A percentile compares a stretch with the other conserved stretches of the same genome.
Evolutionary conservation across 306 rosid genomes (phyloP).

Genomic region (Prinsepia uniflora): DNA sequence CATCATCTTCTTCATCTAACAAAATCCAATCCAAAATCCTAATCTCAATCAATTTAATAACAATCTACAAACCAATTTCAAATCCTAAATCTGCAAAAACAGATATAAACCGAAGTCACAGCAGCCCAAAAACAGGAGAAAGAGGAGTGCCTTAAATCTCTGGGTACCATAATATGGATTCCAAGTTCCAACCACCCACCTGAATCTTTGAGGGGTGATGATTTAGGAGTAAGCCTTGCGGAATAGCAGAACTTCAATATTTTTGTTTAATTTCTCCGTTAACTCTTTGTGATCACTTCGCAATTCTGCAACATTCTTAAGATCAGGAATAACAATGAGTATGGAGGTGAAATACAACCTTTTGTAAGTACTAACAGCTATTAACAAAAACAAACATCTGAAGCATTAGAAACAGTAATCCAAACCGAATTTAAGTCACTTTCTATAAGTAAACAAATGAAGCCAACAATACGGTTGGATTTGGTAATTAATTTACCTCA

Average conservation of each 20-base stretch:
- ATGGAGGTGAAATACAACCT: conserved; percentile 1
- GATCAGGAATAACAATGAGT: conserved; percentile 2
- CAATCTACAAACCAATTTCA: too few relatives aligned
- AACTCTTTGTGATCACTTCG: conserved; percentile 66
- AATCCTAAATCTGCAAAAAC: too few relatives aligned
- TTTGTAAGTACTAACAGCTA: background rate
- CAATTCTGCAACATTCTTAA: conserved; percentile 44
- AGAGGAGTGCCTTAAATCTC: too few relatives aligned
- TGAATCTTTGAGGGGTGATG: conserved; percentile 35
- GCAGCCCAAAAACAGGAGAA: too few relatives aligned
- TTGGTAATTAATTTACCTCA: too few relatives aligned
- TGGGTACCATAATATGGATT: background rate
- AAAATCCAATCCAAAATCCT: too few relatives aligned
- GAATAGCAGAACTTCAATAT: conserved; percentile 69
- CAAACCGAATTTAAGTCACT: too few relatives aligned
- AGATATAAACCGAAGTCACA: too few relatives aligned
- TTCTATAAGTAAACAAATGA: too few relatives aligned
- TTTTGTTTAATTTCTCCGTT: conserved; percentile 65
- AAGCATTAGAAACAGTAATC: conserved; percentile 5
- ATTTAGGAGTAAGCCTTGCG: conserved; percentile 44
- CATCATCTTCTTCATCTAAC: too few relatives aligned
- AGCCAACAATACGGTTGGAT: too few relatives aligned
- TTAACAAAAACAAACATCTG: background rate
- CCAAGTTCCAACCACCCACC: conserved; percentile 35
- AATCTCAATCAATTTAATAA: too few relatives aligned